Evolutionary conservation across 257 asterid genomes (phyloP), one percentile per base, ranked within the genome.

Genomic region (Anisodus acutangulus): DNA sequence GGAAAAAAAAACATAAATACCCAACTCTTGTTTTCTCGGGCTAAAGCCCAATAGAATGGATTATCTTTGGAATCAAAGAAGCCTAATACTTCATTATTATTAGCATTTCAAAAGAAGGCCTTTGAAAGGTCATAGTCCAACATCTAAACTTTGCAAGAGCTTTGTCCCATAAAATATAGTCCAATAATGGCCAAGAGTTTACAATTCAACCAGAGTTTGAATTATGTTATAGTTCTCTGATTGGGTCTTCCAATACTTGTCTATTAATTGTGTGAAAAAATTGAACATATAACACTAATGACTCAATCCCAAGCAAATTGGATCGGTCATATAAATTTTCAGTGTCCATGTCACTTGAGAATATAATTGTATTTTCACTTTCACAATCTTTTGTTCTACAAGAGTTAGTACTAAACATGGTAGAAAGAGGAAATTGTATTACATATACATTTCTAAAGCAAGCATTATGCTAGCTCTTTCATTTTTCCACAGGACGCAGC

Each of bases 391-490:
- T 51, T 1, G 0, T 2, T 49, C 22, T 74, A 19, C 13, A 12
- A 49, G 45, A 49, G 60, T 74, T 19, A 4, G 58, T 45, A n/a
- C 6, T 47, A 60, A 22, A 49, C 81, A 7, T 76, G 13, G 39
- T 76, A 49, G 45, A 76, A 76, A 76, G 11, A 76, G 63, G 12
- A 76, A 76, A 76, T 26, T 47, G 22, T 76, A 49, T 49, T 19
- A 39, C 80, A 47, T 19, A 10, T 16, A 49, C 80, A 74, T 19
- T 74, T 47, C 80, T 74, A 74, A 74, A 47, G 45, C 81, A 76
- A 76, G 4, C 45, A 22, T 0, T 41, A 76, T 22, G 26, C 26
- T 22, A 7, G 45, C 81, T 19, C 81, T 76, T 76, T 53, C 81
- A 76, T 76, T 47, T 53, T 64, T 51, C 43, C 47, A 26, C 49